These are phyloP conservation scores for Tuber calosporum DNA, from an alignment of 495 filamentous ascomycete genomes.

Conservation along the genomic window DNA sequence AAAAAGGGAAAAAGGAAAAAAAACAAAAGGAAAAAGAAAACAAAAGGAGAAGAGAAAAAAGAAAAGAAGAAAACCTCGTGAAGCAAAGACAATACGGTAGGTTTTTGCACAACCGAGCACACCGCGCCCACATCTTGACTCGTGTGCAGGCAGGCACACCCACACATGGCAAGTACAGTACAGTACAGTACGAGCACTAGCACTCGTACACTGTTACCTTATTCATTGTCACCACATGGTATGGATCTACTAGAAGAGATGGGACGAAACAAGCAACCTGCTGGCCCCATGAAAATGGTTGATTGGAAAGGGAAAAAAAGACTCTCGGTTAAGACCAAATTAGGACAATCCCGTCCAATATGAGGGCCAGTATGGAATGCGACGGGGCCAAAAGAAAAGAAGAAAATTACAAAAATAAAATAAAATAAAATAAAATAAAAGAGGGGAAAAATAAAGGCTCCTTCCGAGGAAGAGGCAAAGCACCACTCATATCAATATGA, in stretches of 20 bases:
- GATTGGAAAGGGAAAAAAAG: not conserved
- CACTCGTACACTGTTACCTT: not conserved
- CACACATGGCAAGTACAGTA: constrained; percentile 25
- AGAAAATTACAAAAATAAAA: constrained; percentile 2
- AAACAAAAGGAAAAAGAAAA: constrained; percentile 6
- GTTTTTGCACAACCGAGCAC: constrained; percentile 13
- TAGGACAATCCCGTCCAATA: not conserved
- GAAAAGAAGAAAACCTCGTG: constrained; percentile 25
- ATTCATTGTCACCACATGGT: not conserved
- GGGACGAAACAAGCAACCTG: constrained; percentile 4
- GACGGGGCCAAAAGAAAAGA: constrained; percentile 7
- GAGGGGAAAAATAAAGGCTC: constrained; percentile 10
- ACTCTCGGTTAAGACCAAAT: not conserved
- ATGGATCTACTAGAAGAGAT: not conserved
- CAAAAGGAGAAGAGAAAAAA: constrained; percentile 26
- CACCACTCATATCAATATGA: not conserved
- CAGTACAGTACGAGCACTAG: too few relatives aligned
- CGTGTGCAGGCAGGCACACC: constrained; percentile 5
- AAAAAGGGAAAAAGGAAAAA: not conserved
- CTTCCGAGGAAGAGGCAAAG: not conserved
- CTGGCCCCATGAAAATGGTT: not conserved
- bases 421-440: constrained; percentile 27
- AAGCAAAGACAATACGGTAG: constrained; percentile 22
- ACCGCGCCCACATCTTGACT: constrained; percentile 13
- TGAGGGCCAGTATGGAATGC: not conserved